Percentiles rank a stretch among this genome's conserved stretches.
phyloP scores from a whole-genome alignment of 2,329 filamentous ascomycete genomes.

The Zopfia rhizophila region DNA sequence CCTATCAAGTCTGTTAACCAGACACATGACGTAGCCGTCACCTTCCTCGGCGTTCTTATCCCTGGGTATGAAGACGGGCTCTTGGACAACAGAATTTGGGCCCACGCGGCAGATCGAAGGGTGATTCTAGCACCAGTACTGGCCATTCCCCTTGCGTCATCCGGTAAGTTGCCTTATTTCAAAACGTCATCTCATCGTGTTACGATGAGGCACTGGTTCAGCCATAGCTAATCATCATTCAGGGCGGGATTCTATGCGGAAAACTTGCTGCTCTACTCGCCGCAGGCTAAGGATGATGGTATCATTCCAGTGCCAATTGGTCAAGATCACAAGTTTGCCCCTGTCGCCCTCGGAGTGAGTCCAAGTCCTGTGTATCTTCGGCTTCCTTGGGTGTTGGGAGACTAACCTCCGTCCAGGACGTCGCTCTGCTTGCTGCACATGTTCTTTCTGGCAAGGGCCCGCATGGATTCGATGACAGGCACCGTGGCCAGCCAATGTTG shows the following conservation, averaged over 20 bases:
- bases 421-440: constrained; percentile 61
- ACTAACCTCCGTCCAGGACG: constrained; percentile 48
- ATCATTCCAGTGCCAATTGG: constrained; percentile 61
- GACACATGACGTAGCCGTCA: constrained; percentile 59
- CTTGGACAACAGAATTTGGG: constrained; percentile 56
- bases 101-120: constrained; percentile 52
- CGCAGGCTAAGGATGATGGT: constrained; percentile 58
- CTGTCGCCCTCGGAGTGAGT: constrained; percentile 59
- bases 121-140: constrained; percentile 50
- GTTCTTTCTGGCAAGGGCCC: constrained; percentile 60
- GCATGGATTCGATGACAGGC: constrained; percentile 61
- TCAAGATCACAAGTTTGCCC: constrained; percentile 61
- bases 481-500: constrained; percentile 64
- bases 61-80: constrained; percentile 62
- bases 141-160: constrained; percentile 60
- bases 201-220: no score
- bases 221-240: background rate
- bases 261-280: constrained; percentile 61
- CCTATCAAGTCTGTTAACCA: constrained; percentile 49
- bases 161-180: constrained; percentile 44
- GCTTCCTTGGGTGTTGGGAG: background rate
- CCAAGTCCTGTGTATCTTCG: background rate
- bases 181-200: background rate
- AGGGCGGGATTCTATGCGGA: constrained; percentile 64
- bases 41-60: constrained; percentile 54